Evolutionary conservation across 805 yeast species (phyloP), one percentile per base, ranked within the genome.

Genomic region (Wickerhamiella australiensis): DNA sequence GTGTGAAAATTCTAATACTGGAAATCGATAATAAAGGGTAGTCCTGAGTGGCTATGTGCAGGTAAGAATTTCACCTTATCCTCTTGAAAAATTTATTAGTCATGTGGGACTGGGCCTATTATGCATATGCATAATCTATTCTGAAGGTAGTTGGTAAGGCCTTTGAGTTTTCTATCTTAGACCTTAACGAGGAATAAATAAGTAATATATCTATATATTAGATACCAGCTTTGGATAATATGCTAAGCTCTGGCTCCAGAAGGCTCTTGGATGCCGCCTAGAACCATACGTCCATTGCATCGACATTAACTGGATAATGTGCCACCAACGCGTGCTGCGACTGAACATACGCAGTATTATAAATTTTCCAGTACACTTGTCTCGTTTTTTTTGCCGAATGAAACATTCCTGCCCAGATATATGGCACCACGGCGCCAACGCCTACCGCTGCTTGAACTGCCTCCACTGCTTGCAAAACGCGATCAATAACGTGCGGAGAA

Each of bases 381-480:
- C 98, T 71, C 0, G 92, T 97, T 59, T 80, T 83, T 50, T 82
- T 70, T 0, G 97, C 96, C 1, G 97, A 94, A 58, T 92, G 97
- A 62, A 87, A 92, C 17, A 92, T 66, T 0, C 99, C 99, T 0
- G 81, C 79, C 82, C 95, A 77, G 0, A 82, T 58, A 63, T 92
- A 92, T 57, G 83, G 79, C 72, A 82, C 62, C 50, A 82, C 69
- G 1, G 78, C 59, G 0, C 95, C 96, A 4, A 76, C 72, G 0
- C 99, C 99, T 12, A 88, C 62, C 0, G 81, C 81, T 42, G 73
- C 68, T 31, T 90, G 69, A 23, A 86, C 61, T 1, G 85, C 81
- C 52, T 83, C 87, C 23, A 92, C 69, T 49, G 88, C 82, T 50
- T 86, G 96, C 43, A 84, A 54, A 1, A 92, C 79, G 55, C 97